Percentiles rank a stretch among this genome's conserved stretches.
These are phyloP conservation scores for Pythium rishiriense DNA, from an alignment of 352 stramenopile species.

Conservation along the genomic window DNA sequence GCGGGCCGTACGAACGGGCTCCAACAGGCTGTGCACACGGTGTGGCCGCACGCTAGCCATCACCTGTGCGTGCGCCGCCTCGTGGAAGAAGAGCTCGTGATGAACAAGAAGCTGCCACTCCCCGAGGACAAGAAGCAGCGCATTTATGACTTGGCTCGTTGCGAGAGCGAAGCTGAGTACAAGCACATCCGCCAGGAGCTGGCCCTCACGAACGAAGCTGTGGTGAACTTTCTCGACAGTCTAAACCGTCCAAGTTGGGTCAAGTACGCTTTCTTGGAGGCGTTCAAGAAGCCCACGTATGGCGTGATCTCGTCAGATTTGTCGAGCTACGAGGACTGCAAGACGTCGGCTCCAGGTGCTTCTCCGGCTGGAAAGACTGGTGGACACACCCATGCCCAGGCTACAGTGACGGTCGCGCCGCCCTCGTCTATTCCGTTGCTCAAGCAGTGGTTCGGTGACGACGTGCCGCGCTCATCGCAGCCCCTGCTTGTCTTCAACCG, in stretches of 20 bases:
- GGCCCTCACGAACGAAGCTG: conserved; percentile 49
- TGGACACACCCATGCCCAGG: neutral
- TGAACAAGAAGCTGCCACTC: conserved; percentile 58
- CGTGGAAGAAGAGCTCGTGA: conserved; percentile 67
- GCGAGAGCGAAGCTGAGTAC: conserved; percentile 72
- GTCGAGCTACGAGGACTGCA: conserved; percentile 21
- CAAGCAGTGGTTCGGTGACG: conserved; percentile 63
- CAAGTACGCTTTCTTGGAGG: conserved; percentile 75
- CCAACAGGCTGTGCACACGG: conserved; percentile 44
- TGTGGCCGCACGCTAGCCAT: conserved; percentile 61
- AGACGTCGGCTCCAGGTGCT: neutral
- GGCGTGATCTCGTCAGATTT: conserved; percentile 74
- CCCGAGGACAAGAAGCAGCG: conserved; percentile 65
- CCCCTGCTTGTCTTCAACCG: conserved; percentile 63
- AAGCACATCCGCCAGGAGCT: conserved; percentile 58
- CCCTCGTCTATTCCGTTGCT: conserved; percentile 24
- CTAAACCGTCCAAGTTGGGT: conserved; percentile 65
- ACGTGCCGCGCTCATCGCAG: conserved; percentile 59
- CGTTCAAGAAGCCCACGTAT: conserved; percentile 67
- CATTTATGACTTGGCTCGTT: conserved; percentile 69
- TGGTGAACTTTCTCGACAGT: conserved; percentile 55
- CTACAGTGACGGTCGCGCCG: neutral
- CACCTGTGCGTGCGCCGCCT: conserved; percentile 75
- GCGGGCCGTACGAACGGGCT: conserved; percentile 56
- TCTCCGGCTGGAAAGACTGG: neutral